Evolutionary conservation across 306 rosid species (phyloP), one percentile per base, ranked within the genome.

Genomic region (Begonia peltatifolia): DNA sequence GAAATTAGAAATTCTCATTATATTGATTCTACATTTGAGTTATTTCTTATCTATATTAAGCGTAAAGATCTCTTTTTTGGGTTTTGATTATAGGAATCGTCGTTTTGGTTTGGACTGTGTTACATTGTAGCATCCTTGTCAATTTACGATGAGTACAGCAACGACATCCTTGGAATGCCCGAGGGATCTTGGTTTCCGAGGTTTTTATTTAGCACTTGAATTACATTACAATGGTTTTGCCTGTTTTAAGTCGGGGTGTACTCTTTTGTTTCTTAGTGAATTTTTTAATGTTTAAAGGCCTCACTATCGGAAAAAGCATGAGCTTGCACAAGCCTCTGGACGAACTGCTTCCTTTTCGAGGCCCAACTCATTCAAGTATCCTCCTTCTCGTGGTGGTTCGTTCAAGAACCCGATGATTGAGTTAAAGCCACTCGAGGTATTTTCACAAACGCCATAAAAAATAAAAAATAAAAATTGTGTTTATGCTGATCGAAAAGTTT

Each of bases 171-270:
- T 17, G 94, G 77, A 72, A 86, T 92, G 99, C 87, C 71, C 11
- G 96, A 92, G 74, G 95, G 97, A 71, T 76, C 88, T 36, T 73
- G 87, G 80, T 80, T 86, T 72, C 99, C 99, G n/a, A 86, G 94
- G 99, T 44, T 44, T 10, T 44, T 10, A 11, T 11, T n/a, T n/a
- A 12, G 14, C 48, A 44, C n/a, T 10, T 44, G 46, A 50, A 15
- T 14, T 3, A 50, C 30, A 3, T 13, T 50, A 5, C 38, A 9
- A 30, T 30, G 38, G 6, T 0, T 30, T 30, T 30, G 8, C 38
- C 6, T 9, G 9, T 17, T 11, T 49, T 49, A 9, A 16, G 14
- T 49, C 23, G 10, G 10, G 53, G 10, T 50, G 4, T n/a, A 50
- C 53, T 13, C 2, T 20, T 5, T 1, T 6, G 17, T 61, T 16